Conservation (phyloP, 805 yeast species). For the Lachancea cidri region DNA sequence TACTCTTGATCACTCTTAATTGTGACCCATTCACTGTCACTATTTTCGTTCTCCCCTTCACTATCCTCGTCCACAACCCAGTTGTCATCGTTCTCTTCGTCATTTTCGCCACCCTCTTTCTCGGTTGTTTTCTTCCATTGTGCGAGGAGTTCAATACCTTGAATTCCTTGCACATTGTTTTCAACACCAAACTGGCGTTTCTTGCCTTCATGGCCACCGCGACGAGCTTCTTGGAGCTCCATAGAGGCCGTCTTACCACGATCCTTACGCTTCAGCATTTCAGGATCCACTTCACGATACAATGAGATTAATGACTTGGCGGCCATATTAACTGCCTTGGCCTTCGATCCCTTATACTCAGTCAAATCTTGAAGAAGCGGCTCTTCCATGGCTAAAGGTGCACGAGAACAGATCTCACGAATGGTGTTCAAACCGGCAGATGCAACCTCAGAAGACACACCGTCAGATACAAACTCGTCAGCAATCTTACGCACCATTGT, state of each 20-base stretch:
- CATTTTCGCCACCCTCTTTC: conserved; percentile 49
- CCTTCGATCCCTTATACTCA: conserved; percentile 87
- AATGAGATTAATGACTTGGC: conserved; percentile 81
- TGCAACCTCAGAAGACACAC: conserved; percentile 97
- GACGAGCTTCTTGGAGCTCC: conserved; percentile 62
- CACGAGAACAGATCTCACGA: conserved; percentile 87
- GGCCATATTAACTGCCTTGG: conserved; percentile 92
- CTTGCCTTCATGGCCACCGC: conserved; percentile 35
- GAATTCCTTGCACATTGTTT: conserved; percentile 62
- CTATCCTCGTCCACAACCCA: conserved; percentile 54
- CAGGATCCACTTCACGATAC: conserved; percentile 94
- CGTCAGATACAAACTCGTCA: conserved; percentile 96
- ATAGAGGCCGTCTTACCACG: conserved; percentile 90
- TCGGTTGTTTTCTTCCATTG: conserved; percentile 61
- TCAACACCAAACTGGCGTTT: conserved; percentile 73
- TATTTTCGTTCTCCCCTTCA: conserved; percentile 48
- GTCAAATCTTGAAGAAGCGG: conserved; percentile 82
- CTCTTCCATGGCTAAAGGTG: conserved; percentile 90
- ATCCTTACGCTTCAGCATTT: conserved; percentile 84
- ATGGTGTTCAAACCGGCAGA: conserved; percentile 97
- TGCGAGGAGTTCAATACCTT: conserved; percentile 85
- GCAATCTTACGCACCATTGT: conserved; percentile 88
- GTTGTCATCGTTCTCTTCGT: conserved; percentile 53
- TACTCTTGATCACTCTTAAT: conserved; percentile 80
- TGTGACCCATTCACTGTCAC: conserved; percentile 90